Base-by-base conservation (phyloP, 306 rosid species). In the Glycine latifolia region DNA sequence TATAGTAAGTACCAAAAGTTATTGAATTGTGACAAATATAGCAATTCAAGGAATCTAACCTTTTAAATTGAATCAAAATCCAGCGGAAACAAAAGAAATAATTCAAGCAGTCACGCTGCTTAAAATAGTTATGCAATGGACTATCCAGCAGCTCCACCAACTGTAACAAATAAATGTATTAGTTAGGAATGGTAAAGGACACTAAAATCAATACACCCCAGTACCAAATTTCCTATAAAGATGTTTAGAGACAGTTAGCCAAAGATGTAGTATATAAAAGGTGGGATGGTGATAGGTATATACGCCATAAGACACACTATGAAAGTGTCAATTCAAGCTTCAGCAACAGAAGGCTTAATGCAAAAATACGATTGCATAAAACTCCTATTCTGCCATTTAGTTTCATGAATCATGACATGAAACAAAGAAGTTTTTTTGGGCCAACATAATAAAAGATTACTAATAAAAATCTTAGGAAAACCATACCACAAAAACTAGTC, bases 41-140 rank as follows among this genome's bases (percentile, higher is more conserved):
- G 78, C 26, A 77, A 65, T 26, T 74, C 65, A 79, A 76, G 81
- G 72, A 75, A 84, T 74, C 91, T 72, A 41, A 96, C 99, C 99
- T 93, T 91, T 96, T 96, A 82, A 96, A 96, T 83, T 96, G 99
- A 85, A 93, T 92, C 84, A 96, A 89, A 85, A 93, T 78, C 99
- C 99, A 96, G 79, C 99, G 99, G 85, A 96, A 96, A 81, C 99
- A 96, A 80, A 96, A 96, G 91, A 96, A 96, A 83, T 92, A 96
- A 84, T 96, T 96, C 86, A 96, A 85, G 91, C 99, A 96, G 76
- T 96, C 99, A 10, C 35, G 93, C 86, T 93, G 94, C 85, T 90
- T 86, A 81, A 96, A 96, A 88, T 96, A 89, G 83, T 90, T 91
- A 48, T 96, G 97, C 94, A 96, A 85, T 56, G 97, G 94, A 76